Evolutionary conservation across 345 rosid genomes (phyloP).

Genomic region (Pseudoturritis turrita): DNA sequence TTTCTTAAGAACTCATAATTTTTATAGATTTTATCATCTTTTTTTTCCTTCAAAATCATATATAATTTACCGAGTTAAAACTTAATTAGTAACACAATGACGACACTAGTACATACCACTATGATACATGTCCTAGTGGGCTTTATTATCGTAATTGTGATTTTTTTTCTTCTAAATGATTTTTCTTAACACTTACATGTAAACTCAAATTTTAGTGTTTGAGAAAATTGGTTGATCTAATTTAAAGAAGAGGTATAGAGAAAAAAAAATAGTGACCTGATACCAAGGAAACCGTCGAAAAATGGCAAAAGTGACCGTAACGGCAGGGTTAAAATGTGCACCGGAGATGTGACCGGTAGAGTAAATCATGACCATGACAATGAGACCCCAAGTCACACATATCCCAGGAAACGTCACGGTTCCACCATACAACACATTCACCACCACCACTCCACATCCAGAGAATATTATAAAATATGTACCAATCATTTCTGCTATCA

Average conservation of each 20-base stretch:
- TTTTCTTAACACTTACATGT: no score
- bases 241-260: neutral
- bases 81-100: no score
- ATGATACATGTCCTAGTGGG: no score
- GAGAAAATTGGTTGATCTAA: neutral
- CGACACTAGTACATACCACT: no score
- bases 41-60: no score
- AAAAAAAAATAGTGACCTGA: conserved; percentile 35
- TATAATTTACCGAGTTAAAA: no score
- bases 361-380: conserved; percentile 71
- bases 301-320: conserved; percentile 57
- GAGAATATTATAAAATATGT: conserved; percentile 68
- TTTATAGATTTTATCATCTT: no score
- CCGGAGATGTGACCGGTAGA: conserved; percentile 76
- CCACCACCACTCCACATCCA: conserved; percentile 68
- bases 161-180: no score
- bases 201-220: neutral
- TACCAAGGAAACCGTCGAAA: conserved; percentile 47
- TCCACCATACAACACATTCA: conserved; percentile 53
- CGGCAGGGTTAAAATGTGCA: conserved; percentile 79
- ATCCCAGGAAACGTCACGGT: conserved; percentile 60
- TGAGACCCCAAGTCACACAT: conserved; percentile 63
- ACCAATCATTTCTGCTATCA: conserved; percentile 63
- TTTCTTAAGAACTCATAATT: no score
- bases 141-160: no score